phyloP scores from a whole-genome alignment of 352 stramenopile genomes.

The Phytophthora pseudosyringae region DNA sequence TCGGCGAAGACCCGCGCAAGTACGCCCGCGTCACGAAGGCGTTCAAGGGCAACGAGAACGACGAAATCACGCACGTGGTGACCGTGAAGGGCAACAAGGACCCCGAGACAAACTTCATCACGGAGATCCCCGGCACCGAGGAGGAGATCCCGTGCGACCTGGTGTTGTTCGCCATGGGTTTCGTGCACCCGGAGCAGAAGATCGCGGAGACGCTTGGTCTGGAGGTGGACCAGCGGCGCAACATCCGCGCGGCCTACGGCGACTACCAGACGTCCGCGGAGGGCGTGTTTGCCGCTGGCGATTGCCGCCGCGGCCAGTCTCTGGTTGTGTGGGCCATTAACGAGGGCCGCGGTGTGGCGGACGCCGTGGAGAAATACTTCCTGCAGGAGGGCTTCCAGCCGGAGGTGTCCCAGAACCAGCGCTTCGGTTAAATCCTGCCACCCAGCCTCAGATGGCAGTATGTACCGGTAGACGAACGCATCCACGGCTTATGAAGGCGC shows the following conservation, averaged over 20 bases:
- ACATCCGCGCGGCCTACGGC: slow-evolving; percentile 94
- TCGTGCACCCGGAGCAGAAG: slow-evolving; percentile 93
- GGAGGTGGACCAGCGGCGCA: slow-evolving; percentile 94
- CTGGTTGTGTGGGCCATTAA: slow-evolving; percentile 99
- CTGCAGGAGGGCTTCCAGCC: slow-evolving; percentile 77
- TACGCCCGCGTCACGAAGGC: slow-evolving; percentile 81
- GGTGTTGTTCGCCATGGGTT: slow-evolving; percentile 98
- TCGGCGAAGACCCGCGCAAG: slow-evolving; percentile 90
- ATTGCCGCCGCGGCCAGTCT: slow-evolving; percentile 97
- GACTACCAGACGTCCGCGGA: slow-evolving; percentile 95
- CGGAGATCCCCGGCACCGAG: slow-evolving; percentile 86
- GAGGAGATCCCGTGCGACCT: slow-evolving; percentile 95
- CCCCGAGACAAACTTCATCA: slow-evolving; percentile 78
- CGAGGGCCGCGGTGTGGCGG: slow-evolving; percentile 94
- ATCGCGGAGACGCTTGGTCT: slow-evolving; percentile 90
- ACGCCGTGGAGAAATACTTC: slow-evolving; percentile 87
- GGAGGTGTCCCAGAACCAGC: slow-evolving; percentile 83
- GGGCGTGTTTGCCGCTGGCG: slow-evolving; percentile 97
- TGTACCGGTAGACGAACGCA: slow-evolving; percentile 36
- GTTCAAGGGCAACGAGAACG: slow-evolving; percentile 79
- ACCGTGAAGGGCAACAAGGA: slow-evolving; percentile 56
- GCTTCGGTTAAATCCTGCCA: slow-evolving; percentile 53
- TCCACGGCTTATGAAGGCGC: slow-evolving; percentile 20
- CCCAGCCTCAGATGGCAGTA: slow-evolving; percentile 19
- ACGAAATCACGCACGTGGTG: slow-evolving; percentile 83